Conservation (phyloP, 192 early-diverging fungal genomes). For the Podila horticola region DNA sequence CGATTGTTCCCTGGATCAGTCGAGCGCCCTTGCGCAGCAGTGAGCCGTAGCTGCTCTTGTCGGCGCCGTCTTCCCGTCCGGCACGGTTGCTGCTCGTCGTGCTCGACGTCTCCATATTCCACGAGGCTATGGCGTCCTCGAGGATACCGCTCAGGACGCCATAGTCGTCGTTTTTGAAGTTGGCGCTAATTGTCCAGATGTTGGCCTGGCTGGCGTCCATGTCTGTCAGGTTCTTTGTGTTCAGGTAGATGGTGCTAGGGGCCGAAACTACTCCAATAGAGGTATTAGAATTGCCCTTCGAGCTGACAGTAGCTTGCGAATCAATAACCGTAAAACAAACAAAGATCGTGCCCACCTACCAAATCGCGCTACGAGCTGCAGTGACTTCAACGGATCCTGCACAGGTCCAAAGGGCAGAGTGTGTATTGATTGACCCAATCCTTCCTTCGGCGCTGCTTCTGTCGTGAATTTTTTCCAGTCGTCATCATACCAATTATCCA, state of each 20-base stretch:
- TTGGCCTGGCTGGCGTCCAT: slow-evolving; percentile 65
- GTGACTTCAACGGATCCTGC: slow-evolving; percentile 30
- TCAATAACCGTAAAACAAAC: not conserved
- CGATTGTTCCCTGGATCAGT: slow-evolving; percentile 37
- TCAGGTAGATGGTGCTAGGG: slow-evolving; percentile 44
- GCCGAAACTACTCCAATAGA: slow-evolving; percentile 47
- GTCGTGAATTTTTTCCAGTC: slow-evolving; percentile 47
- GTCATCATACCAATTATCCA: slow-evolving; percentile 62
- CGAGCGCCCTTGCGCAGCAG: slow-evolving; percentile 32
- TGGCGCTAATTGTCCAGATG: slow-evolving; percentile 54
- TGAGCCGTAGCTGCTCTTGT: slow-evolving; percentile 17
- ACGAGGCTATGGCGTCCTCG: slow-evolving; percentile 56
- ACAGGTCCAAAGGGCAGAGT: slow-evolving; percentile 29
- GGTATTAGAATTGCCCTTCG: not conserved
- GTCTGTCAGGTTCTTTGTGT: slow-evolving; percentile 54
- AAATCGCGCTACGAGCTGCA: slow-evolving; percentile 32
- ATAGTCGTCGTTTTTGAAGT: slow-evolving; percentile 49
- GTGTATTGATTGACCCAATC: not conserved
- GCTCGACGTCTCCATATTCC: slow-evolving; percentile 48
- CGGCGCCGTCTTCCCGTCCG: slow-evolving; percentile 4
- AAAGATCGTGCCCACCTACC: slow-evolving; percentile 1
- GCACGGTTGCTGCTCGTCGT: slow-evolving; percentile 27
- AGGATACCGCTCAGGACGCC: slow-evolving; percentile 53
- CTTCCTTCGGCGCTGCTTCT: slow-evolving; percentile 19
- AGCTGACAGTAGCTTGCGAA: not conserved